Evolutionary conservation across 495 filamentous ascomycete genomes (phyloP), one percentile per base, ranked within the genome.

Genomic region (Hypomontagnella submonticulosa): DNA sequence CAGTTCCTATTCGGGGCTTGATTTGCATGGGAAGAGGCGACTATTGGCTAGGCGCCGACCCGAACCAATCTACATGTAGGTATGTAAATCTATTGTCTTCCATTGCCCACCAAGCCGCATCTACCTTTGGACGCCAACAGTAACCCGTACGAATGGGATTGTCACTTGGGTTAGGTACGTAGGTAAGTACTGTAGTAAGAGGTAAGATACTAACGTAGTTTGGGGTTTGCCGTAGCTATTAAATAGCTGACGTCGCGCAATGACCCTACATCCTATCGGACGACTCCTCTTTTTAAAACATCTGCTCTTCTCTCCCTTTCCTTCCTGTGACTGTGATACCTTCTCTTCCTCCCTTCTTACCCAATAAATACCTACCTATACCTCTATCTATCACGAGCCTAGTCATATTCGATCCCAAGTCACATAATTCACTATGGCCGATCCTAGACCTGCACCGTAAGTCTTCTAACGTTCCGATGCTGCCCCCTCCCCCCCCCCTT

Each of bases 401-500:
- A 20, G 10, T 51, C 34, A 42, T 33, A 36, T 27, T 12, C 11
- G 30, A 34, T 27, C 40, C 20, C 23, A 20, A 49, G 37, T 44
- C 20, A 18, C 30, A 52, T 38, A n/a, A 59, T 47, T 36, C 42
- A 33, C 58, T 46, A 73, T 73, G 71, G 64, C 71, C 20, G 71
- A 71, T 41, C 20, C 57, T 33, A 59, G 71, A 57, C 57, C 71
- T 52, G 64, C 47, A 12, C 71, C 71, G 71, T 73, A 43, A 69
- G 71, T 66, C 1, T 34, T 37, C 46, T 43, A 3, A n/a, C 2
- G 15, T 44, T 16, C 34, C 8, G 20, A 3, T 43, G n/a, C 19
- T 27, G 37, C 13, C 4, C n/a, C n/a, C n/a, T n/a, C n/a, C n/a
- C n/a, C n/a, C n/a, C n/a, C n/a, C n/a, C n/a, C 34, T 36, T 30